Conservation (phyloP, 306 rosid species). For the Vigna hirtella region DNA sequence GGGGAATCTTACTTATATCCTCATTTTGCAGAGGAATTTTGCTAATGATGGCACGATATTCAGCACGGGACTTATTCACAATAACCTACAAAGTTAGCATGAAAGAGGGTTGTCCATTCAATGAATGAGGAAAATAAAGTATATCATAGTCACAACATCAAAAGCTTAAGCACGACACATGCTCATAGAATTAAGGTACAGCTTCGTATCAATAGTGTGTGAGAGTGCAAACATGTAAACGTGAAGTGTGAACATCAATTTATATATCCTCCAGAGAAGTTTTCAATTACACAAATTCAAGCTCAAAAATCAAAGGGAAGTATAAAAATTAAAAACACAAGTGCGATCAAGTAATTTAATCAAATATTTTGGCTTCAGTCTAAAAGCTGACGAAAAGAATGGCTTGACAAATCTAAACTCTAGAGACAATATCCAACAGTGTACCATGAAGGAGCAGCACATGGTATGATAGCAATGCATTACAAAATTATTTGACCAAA, state of each 20-base stretch:
- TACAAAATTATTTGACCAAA: conserved; percentile 19
- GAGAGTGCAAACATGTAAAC: not conserved
- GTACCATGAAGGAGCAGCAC: conserved; percentile 21
- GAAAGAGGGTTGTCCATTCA: conserved; percentile 21
- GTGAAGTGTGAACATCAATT: conserved; percentile 20
- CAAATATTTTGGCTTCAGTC: conserved; percentile 20
- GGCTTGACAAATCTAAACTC: not conserved
- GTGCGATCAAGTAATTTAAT: conserved; percentile 20
- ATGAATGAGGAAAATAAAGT: conserved; percentile 18
- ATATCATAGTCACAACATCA: conserved; percentile 31
- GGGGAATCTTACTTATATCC: conserved; percentile 70
- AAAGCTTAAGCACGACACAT: conserved; percentile 26
- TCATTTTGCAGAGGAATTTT: conserved; percentile 75
- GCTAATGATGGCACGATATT: conserved; percentile 65
- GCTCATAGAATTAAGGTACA: conserved; percentile 26
- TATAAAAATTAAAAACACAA: not conserved
- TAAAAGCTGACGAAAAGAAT: conserved; percentile 5
- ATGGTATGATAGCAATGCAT: not conserved
- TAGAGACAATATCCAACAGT: conserved; percentile 20
- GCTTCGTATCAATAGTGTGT: conserved; percentile 21
- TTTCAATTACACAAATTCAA: conserved; percentile 21
- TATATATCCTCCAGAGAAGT: conserved; percentile 27
- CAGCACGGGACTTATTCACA: conserved; percentile 91
- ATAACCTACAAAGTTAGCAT: conserved; percentile 63
- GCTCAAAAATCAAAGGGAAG: not conserved